Conservation (phyloP, 257 asterid genomes). For the Ilex aquifolium region DNA sequence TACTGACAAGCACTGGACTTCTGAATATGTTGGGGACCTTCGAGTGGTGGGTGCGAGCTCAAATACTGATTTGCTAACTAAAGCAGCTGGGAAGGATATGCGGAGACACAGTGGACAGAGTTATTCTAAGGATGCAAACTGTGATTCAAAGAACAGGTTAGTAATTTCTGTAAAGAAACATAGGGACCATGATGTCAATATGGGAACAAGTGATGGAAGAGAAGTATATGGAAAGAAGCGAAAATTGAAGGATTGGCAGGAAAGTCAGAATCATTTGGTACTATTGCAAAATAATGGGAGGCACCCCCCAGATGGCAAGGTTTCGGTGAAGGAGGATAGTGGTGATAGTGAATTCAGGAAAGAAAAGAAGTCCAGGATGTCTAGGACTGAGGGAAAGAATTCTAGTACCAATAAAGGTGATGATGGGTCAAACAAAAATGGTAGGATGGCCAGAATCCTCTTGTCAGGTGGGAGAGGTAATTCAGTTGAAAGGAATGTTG, state of each 20-base stretch:
- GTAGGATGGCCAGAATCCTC: constrained; percentile 22
- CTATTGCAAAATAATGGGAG: background rate
- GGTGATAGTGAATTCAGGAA: background rate
- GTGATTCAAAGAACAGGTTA: constrained; percentile 25
- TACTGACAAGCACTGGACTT: constrained; percentile 25
- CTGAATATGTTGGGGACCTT: constrained; percentile 19
- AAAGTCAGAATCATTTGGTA: background rate
- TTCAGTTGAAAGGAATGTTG: constrained; percentile 20
- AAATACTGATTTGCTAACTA: constrained; percentile 27
- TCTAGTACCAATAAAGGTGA: constrained; percentile 23
- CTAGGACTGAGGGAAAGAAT: constrained; percentile 39
- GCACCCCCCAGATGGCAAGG: background rate
- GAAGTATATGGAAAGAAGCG: background rate
- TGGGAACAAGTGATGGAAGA: background rate
- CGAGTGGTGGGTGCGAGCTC: constrained; percentile 19
- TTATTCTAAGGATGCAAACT: constrained; percentile 25
- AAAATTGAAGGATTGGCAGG: constrained; percentile 1
- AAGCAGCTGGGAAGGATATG: constrained; percentile 28
- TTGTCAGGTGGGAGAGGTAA: constrained; percentile 32
- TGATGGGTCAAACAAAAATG: constrained; percentile 27
- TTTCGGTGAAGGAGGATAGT: background rate
- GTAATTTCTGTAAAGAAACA: constrained; percentile 10
- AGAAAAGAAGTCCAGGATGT: background rate
- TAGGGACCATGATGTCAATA: constrained; percentile 11
- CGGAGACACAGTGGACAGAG: constrained; percentile 26